Evolutionary conservation across 2,329 filamentous ascomycete species (phyloP).

Genomic region (Alternaria postmessia): DNA sequence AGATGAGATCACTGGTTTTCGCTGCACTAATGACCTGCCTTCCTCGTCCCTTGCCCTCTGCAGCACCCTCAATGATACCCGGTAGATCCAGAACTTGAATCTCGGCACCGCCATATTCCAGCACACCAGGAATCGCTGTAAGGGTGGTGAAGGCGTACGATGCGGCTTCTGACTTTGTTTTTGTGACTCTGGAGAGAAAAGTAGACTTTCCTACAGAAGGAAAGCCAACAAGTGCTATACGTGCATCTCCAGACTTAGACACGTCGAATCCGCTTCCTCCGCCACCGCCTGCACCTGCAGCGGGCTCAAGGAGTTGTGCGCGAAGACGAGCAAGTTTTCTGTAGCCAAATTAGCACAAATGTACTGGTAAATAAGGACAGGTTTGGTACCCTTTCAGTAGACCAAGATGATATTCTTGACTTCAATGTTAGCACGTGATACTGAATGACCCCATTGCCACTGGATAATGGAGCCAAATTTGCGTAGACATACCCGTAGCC

Average conservation of each 20-base stretch:
- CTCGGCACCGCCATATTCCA: constrained; percentile 97
- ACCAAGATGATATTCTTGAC: constrained; percentile 93
- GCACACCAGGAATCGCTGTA: constrained; percentile 94
- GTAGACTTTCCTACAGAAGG: constrained; percentile 99
- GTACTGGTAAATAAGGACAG: neutral
- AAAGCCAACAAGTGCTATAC: constrained; percentile 97
- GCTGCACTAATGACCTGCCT: constrained; percentile 97
- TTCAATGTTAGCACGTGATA: constrained; percentile 50
- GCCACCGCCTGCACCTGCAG: constrained; percentile 77
- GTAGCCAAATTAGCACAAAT: neutral
- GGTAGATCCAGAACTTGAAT: constrained; percentile 98
- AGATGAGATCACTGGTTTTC: constrained; percentile 95
- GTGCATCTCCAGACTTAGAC: constrained; percentile 93
- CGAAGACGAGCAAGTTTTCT: constrained; percentile 96
- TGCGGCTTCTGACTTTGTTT: constrained; percentile 94
- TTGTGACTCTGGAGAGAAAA: constrained; percentile 98
- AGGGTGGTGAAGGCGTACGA: constrained; percentile 97
- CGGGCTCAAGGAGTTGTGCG: constrained; percentile 92
- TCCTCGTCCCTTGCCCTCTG: constrained; percentile 94
- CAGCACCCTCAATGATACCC: constrained; percentile 96
- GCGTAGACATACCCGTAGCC: constrained; percentile 80
- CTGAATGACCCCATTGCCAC: neutral
- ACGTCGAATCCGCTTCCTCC: constrained; percentile 86
- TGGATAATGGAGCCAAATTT: neutral
- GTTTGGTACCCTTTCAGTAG: constrained; percentile 83